Base-by-base conservation (phyloP, 139 green algal genomes). In the Helicosporidium sp. region DNA sequence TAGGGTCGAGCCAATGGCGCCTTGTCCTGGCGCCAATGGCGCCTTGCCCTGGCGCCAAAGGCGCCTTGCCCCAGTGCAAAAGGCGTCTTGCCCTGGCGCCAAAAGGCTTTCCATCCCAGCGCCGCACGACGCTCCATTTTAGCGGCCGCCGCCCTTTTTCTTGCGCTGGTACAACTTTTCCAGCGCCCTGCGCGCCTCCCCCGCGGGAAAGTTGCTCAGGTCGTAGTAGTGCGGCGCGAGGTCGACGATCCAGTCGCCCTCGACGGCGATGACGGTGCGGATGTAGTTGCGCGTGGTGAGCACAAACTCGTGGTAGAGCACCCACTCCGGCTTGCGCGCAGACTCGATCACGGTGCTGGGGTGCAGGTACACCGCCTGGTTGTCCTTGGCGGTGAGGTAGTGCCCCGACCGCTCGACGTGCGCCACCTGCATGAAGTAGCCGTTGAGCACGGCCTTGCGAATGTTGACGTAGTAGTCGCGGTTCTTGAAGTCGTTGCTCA, bases 361-460 rank as follows among this genome's bases (percentile, higher is more conserved):
- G 63, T 97, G 88, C 25, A 96, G 64, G 63, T 88, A 75, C 42
- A 97, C 86, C 54, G 78, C 54, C 78, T 98, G 86, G 61, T 95
- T 91, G 72, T 98, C 89, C 69, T 98, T 98, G n/a, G 91, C 87
- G 0, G 89, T 98, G 23, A 97, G 69, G 66, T 98, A 98, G 52
- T 82, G 72, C n/a, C 86, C 89, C 2, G 65, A 70, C 10, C 77
- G 66, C 59, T 93, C 72, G 47, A 91, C 55, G 64, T 97, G 82
- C 5, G 86, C 82, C 2, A 96, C 87, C 72, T 93, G 83, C 87
- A 96, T 96, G 83, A 98, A 98, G 70, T 79, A 98, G 19, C 89
- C 89, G 0, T 69, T 52, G 2, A 80, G 65, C 24, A 98, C 54
- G 16, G 89, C 84, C 70, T 94, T 94, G 59, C 89, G 70, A 43